Percentiles rank a stretch among this genome's conserved stretches.
phyloP scores from a whole-genome alignment of 2,329 filamentous ascomycete species.

The Fusarium anguioides region DNA sequence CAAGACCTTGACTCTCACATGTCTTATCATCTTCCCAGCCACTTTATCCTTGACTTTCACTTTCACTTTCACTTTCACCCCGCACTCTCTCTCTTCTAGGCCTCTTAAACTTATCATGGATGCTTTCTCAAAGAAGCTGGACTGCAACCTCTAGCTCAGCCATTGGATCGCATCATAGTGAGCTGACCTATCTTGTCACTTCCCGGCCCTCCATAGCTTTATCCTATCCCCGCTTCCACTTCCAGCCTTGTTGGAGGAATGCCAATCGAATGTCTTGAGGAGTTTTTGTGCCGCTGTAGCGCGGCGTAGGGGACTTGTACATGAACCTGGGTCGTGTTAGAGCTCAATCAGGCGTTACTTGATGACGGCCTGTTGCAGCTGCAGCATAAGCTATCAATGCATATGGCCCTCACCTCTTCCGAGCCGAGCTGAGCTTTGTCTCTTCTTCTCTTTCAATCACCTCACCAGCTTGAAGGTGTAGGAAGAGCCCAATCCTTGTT shows the following conservation, averaged over 20 bases:
- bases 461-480: conserved; percentile 20
- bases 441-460: conserved; percentile 17
- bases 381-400: conserved; percentile 25
- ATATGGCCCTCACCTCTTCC: conserved; percentile 15
- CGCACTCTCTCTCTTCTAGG: conserved; percentile 18
- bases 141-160: conserved; percentile 22
- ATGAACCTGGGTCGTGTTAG: conserved; percentile 24
- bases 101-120: conserved; percentile 24
- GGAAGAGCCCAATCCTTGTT: conserved; percentile 8
- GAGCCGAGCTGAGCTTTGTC: conserved; percentile 4
- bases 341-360: conserved; percentile 27
- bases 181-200: conserved; percentile 23
- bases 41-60: background rate
- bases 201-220: conserved; percentile 31
- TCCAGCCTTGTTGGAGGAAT: conserved; percentile 27
- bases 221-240: conserved; percentile 36
- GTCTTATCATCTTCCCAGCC: conserved; percentile 23
- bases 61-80: too few species aligned
- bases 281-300: conserved; percentile 19
- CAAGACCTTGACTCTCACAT: conserved; percentile 9
- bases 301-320: conserved; percentile 25
- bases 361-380: conserved; percentile 35
- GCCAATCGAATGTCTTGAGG: conserved; percentile 27
- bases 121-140: conserved; percentile 26
- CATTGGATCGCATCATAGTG: conserved; percentile 32